Conservation (phyloP, 2,329 filamentous ascomycete genomes). For the Epichloe sp. region DNA sequence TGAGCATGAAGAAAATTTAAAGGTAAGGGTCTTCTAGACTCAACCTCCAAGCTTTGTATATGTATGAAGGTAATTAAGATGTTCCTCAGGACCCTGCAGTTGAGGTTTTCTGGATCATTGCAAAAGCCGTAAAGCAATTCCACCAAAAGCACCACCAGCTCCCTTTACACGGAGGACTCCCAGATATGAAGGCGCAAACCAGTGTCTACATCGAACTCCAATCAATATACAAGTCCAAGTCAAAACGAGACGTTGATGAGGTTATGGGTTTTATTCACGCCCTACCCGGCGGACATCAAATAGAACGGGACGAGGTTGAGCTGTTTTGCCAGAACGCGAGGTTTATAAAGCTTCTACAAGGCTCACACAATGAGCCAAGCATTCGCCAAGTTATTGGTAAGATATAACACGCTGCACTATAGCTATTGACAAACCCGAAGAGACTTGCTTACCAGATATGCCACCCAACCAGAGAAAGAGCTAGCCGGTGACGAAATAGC, state of each 20-base stretch:
- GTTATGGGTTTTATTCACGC: conserved; percentile 53
- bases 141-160: conserved; percentile 59
- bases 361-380: conserved; percentile 28
- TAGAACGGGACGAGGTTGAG: conserved; percentile 67
- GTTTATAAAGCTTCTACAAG: conserved; percentile 77
- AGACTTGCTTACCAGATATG: background rate
- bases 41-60: background rate
- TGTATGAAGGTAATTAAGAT: background rate
- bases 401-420: conserved; percentile 12
- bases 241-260: conserved; percentile 63
- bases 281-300: conserved; percentile 31
- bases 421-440: background rate
- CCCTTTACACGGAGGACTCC: conserved; percentile 74
- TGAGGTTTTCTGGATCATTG: conserved; percentile 76
- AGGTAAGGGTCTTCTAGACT: conserved; percentile 33
- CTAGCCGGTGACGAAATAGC: conserved; percentile 39
- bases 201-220: conserved; percentile 81
- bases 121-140: conserved; percentile 65
- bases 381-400: conserved; percentile 43
- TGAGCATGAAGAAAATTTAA: conserved; percentile 39
- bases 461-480: conserved; percentile 32
- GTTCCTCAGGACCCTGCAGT: conserved; percentile 3
- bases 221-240: conserved; percentile 84
- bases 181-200: conserved; percentile 96
- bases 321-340: conserved; percentile 91